These are phyloP conservation scores for Russula abietina DNA, from an alignment of 768 basidiomycete species.

Conservation along the genomic window DNA sequence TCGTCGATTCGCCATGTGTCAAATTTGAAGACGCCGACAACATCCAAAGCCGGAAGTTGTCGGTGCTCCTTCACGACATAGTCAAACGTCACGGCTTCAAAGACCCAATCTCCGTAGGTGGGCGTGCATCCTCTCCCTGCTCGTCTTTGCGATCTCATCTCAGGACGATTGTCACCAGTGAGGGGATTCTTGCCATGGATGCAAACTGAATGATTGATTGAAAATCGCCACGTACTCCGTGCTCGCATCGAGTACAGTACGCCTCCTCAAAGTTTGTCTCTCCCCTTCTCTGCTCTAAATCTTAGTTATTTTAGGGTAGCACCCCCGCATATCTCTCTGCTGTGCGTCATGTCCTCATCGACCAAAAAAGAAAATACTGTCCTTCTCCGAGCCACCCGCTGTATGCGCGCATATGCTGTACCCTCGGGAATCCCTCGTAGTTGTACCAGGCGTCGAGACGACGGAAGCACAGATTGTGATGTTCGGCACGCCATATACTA, in stretches of 20 bases:
- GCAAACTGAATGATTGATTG: too few species aligned
- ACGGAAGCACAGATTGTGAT: constrained; percentile 76
- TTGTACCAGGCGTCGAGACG: constrained; percentile 70
- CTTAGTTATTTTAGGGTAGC: background rate
- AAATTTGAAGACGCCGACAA: too few species aligned
- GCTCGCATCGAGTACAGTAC: constrained; percentile 76
- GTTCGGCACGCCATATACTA: constrained; percentile 58
- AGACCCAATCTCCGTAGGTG: too few species aligned
- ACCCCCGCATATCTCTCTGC: background rate
- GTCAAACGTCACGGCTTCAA: too few species aligned
- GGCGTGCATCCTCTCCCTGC: too few species aligned
- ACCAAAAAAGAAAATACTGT: constrained; percentile 99
- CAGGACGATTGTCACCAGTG: too few species aligned
- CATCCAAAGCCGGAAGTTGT: too few species aligned
- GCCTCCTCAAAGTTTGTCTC: constrained; percentile 67
- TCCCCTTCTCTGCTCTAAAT: background rate
- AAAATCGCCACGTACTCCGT: too few species aligned
- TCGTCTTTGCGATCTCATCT: too few species aligned
- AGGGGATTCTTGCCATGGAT: too few species aligned
- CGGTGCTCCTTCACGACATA: too few species aligned
- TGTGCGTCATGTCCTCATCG: constrained; percentile 29
- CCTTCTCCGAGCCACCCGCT: constrained; percentile 77
- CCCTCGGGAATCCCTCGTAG: constrained; percentile 43
- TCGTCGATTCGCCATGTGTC: too few species aligned
- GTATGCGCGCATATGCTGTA: constrained; percentile 66